These are phyloP conservation scores for Canariomyces notabilis DNA, from an alignment of 2,329 filamentous ascomycete species.

Conservation along the genomic window DNA sequence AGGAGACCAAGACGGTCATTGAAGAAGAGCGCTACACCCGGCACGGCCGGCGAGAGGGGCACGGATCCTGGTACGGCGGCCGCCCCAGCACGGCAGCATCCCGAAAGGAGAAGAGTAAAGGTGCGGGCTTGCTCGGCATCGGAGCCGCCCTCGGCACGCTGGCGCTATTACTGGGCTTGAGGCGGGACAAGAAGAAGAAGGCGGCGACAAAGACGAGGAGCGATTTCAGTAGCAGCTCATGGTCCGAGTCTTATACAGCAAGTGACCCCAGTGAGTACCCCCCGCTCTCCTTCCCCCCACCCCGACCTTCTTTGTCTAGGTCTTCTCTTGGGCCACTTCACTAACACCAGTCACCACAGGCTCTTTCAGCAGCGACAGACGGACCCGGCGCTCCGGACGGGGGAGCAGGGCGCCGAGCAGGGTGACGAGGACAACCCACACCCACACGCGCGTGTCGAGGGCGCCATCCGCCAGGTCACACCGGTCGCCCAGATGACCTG, in stretches of 20 bases:
- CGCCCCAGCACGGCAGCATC: constrained; percentile 38
- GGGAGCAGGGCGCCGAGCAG: constrained; percentile 24
- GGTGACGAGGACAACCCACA: constrained; percentile 25
- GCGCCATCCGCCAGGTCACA: constrained; percentile 20
- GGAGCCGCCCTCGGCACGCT: constrained; percentile 48
- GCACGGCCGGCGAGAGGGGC: constrained; percentile 47
- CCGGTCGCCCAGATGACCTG: constrained; percentile 13
- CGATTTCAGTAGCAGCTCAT: constrained; percentile 48
- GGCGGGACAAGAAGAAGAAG: constrained; percentile 45
- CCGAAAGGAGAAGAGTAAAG: constrained; percentile 46
- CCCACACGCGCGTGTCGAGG: constrained; percentile 26
- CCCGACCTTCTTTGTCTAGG: not conserved
- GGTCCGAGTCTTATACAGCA: constrained; percentile 49
- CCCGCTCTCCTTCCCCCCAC: constrained; percentile 13
- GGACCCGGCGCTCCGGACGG: constrained; percentile 24
- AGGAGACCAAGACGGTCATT: constrained; percentile 39
- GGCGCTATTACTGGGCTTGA: constrained; percentile 49
- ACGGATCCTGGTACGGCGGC: constrained; percentile 53
- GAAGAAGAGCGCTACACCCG: constrained; percentile 60
- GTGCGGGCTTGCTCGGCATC: constrained; percentile 49
- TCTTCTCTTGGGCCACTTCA: not conserved
- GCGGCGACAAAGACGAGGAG: constrained; percentile 39
- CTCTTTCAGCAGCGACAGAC: constrained; percentile 31
- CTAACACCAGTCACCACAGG: constrained; percentile 34
- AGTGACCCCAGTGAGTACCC: constrained; percentile 51